These are phyloP conservation scores for Penicillium pancosmium DNA, from an alignment of 495 filamentous ascomycete species.

Conservation along the genomic window DNA sequence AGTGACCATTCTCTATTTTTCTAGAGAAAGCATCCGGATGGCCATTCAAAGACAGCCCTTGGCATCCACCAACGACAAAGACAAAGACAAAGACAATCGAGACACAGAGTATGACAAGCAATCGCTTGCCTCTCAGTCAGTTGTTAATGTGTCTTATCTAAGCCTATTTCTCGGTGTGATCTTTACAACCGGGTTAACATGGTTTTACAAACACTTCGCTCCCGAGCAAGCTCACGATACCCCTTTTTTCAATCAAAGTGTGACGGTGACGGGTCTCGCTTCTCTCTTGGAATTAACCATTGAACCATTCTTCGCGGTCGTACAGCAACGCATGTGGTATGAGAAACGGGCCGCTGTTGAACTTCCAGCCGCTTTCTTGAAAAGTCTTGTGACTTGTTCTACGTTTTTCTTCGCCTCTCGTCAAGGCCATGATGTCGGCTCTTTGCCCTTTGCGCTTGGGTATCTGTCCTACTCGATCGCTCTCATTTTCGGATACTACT, in stretches of 20 bases:
- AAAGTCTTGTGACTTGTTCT: conserved; percentile 72
- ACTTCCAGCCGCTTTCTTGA: conserved; percentile 71
- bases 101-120: conserved; percentile 24
- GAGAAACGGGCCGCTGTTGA: conserved; percentile 80
- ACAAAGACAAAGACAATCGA: conserved; percentile 6
- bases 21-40: conserved; percentile 82
- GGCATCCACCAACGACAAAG: conserved; percentile 6
- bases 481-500: conserved; percentile 68
- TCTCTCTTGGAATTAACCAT: conserved; percentile 76
- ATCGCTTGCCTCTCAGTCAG: conserved; percentile 58
- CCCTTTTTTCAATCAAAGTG: conserved; percentile 62
- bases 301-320: conserved; percentile 84
- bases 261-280: conserved; percentile 73
- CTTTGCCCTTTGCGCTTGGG: conserved; percentile 87
- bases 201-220: conserved; percentile 64
- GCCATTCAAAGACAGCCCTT: conserved; percentile 79
- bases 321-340: conserved; percentile 79
- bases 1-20: conserved; percentile 86
- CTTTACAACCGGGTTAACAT: conserved; percentile 60
- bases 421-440: conserved; percentile 58
- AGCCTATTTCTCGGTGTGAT: conserved; percentile 70
- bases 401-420: conserved; percentile 60
- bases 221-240: conserved; percentile 54
- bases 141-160: conserved; percentile 87
- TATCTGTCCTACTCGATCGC: conserved; percentile 75